These are phyloP conservation scores for Skeletonema marinoi DNA, from an alignment of 108 stramenopile genomes.

Conservation along the genomic window DNA sequence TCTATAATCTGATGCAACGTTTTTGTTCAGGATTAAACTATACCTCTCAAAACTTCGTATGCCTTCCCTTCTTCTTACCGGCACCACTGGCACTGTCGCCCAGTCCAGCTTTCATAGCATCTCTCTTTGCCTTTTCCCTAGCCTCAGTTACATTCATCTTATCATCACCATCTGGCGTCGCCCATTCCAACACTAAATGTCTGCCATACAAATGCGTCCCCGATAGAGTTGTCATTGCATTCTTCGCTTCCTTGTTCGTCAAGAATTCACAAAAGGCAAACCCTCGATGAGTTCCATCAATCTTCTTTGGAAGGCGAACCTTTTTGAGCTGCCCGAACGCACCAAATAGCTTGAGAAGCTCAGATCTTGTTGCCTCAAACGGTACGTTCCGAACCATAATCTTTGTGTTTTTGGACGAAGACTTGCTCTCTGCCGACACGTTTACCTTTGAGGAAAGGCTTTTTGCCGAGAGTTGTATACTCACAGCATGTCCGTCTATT, in stretches of 20 bases:
- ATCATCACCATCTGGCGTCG: conserved; percentile 67
- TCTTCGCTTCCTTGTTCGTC: conserved; percentile 90
- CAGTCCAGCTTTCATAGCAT: conserved; percentile 48
- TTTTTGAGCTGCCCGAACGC: conserved; percentile 91
- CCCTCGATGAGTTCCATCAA: conserved; percentile 95
- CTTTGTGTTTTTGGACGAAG: conserved; percentile 70
- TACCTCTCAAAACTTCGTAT: conserved; percentile 26
- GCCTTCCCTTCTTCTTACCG: conserved; percentile 24
- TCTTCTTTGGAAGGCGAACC: conserved; percentile 97
- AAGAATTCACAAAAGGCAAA: conserved; percentile 98
- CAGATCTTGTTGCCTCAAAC: conserved; percentile 93
- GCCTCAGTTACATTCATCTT: conserved; percentile 52
- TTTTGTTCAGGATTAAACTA: background rate
- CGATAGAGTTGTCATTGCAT: conserved; percentile 85
- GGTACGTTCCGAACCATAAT: conserved; percentile 96
- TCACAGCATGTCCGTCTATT: conserved; percentile 91
- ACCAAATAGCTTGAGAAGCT: conserved; percentile 92
- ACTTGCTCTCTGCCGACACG: conserved; percentile 12
- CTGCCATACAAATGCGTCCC: conserved; percentile 97
- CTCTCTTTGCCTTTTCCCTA: conserved; percentile 79
- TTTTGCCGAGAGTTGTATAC: conserved; percentile 84
- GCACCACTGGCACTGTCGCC: conserved; percentile 8
- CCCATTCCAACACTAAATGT: conserved; percentile 98
- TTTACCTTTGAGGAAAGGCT: conserved; percentile 23
- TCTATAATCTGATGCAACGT: background rate